Evolutionary conservation across 164 flowering plant species (phyloP).

Genomic region (Chloranthus sessilifolius): DNA sequence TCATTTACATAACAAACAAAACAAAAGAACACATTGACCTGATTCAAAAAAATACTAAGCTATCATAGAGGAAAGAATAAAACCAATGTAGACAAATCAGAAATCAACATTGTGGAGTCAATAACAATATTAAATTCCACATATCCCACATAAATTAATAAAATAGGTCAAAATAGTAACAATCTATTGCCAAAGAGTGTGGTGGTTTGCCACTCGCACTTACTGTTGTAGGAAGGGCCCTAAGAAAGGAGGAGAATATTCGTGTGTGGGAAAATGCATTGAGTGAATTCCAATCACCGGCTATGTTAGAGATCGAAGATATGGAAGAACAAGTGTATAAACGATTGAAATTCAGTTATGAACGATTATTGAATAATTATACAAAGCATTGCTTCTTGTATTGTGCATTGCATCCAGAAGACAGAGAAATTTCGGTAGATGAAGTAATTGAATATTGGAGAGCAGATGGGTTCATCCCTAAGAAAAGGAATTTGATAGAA

Average conservation of each 20-base stretch:
- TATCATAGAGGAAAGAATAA: no score
- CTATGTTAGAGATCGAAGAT: constrained; percentile 1
- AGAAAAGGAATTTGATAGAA: neutral
- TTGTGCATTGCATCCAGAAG: constrained; percentile 3
- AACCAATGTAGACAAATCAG: no score
- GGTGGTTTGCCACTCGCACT: constrained; percentile 2
- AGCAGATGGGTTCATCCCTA: neutral
- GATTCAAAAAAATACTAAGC: no score
- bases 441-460: neutral
- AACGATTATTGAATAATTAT: neutral
- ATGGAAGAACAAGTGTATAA: neutral
- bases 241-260: constrained; percentile 1
- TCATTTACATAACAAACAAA: no score
- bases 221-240: neutral
- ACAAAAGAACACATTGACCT: no score
- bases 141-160: no score
- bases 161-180: no score
- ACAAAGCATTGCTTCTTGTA: constrained; percentile 1
- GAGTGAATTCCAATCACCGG: neutral
- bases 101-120: no score
- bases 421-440: no score
- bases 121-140: no score
- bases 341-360: neutral
- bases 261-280: neutral
- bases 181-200: neutral